Base-by-base conservation (phyloP, 768 basidiomycete species). In the Tricholoma furcatifolium region DNA sequence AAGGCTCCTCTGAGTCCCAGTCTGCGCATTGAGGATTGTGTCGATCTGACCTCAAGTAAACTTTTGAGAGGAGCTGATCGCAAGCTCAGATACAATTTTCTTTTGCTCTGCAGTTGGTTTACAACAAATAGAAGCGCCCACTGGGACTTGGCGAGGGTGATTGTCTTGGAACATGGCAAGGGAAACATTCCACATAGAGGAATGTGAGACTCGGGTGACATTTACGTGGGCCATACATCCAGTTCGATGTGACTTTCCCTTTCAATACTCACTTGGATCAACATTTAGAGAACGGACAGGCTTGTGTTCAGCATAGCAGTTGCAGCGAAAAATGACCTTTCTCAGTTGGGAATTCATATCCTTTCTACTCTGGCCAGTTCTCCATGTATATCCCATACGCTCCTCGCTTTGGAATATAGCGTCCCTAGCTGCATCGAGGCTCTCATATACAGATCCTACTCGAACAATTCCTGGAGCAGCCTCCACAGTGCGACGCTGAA, bases 151-250 rank as follows among this genome's bases (percentile, higher is more conserved):
- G 0, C 44, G 58, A 3, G 50, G 46, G 45, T 69, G 66, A 43
- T 67, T 69, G 52, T 69, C 66, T 4, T 45, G 41, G 56, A 58
- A 62, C 12, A 60, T 44, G 0, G 27, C 43, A 42, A 59, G 35
- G 6, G 60, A 53, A 8, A 64, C 51, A 39, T 56, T 50, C 59
- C 60, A 67, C 12, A 54, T 50, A 15, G 51, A 51, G 14, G 47
- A 51, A 9, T 39, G 40, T n/a, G n/a, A 20, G 3, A 56, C 30
- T 2, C n/a, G 34, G 31, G 43, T 59, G 14, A 62, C 43, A 43
- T 68, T 66, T 9, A 65, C 62, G 48, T 64, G 59, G 10, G 66
- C 66, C 39, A 32, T 43, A 49, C 63, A 67, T 20, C 43, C 53
- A 17, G 55, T 58, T 27, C 52, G 56, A 36, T 61, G 48, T 8